Conservation (phyloP, 1,139 yeast genomes). For the Yamadazyma atlantica region DNA sequence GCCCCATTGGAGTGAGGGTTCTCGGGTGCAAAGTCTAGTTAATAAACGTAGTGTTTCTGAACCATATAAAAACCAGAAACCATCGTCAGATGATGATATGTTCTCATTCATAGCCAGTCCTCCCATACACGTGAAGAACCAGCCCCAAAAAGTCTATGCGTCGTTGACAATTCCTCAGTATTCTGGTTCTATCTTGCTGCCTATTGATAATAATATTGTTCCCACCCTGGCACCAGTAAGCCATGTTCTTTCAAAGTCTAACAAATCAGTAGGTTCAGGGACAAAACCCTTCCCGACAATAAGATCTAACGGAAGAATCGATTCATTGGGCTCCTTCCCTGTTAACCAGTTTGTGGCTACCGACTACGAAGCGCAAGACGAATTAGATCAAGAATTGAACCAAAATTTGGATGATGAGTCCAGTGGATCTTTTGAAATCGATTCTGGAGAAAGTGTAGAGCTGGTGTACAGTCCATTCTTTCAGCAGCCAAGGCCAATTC, state of each 20-base stretch:
- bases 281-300: slow-evolving; percentile 5
- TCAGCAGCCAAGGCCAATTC: not conserved
- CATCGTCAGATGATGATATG: slow-evolving; percentile 2
- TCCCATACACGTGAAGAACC: slow-evolving; percentile 8
- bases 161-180: slow-evolving; percentile 3
- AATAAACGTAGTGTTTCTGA: not conserved
- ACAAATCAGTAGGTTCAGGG: no score
- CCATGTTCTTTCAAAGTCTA: no score
- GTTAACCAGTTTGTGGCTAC: not conserved
- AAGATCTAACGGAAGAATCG: slow-evolving; percentile 9
- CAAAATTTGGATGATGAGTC: not conserved
- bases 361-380: not conserved
- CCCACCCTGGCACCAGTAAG: no score
- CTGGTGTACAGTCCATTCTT: slow-evolving; percentile 2
- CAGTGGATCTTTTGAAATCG: slow-evolving; percentile 7
- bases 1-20: no score
- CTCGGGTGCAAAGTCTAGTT: no score
- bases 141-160: slow-evolving; percentile 1
- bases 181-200: not conserved
- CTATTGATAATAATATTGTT: not conserved
- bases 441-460: slow-evolving; percentile 6
- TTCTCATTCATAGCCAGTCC: slow-evolving; percentile 12
- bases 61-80: not conserved
- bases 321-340: not conserved
- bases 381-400: not conserved